Base-by-base conservation (phyloP, 2,329 filamentous ascomycete genomes). In the Neonectria ditissima region DNA sequence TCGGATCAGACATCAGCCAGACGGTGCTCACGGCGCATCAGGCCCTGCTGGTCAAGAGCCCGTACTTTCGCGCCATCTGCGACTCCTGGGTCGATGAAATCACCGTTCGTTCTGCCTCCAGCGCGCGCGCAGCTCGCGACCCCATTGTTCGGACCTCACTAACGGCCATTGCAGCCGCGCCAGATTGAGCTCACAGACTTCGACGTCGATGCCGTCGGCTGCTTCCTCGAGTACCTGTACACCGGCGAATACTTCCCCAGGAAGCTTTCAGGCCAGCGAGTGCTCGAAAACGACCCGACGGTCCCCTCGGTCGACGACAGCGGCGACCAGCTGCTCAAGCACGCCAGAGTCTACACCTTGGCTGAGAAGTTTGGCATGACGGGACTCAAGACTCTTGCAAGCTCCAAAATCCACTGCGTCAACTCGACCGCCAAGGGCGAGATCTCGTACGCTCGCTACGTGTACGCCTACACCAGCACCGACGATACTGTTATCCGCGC, bases 341-440 rank as follows among this genome's bases (percentile, higher is more conserved):
- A 97, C 77, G 94, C 94, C 22, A 91, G 92, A 67, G 87, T 97
- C 68, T 97, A 97, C 83, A 97, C 93, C 0, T 84, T 97, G 24
- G 94, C 93, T 24, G 91, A 94, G 73, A 93, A 91, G 79, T 89
- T 96, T 65, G 86, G 88, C 43, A 81, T 93, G 51, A 80, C 83
- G 0, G 82, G 83, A 10, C 88, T 97, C 66, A 92, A 92, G 79
- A 87, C 84, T 18, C 88, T 97, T 28, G 91, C 94, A 2, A 92
- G 92, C 76, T 89, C 88, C 76, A 97, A 97, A 84, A 97, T 97
- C 73, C 93, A 97, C 83, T 92, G 92, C 77, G 92, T 97, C 73
- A 91, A 94, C 75, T 93, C 91, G 47, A 97, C 92, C 0, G 93
- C 93, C 37, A 91, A 91, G 80, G 94, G 93, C 78, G 94, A 97